phyloP scores from a whole-genome alignment of 1,284 basidiomycete species.

The Tremellales sp. region DNA sequence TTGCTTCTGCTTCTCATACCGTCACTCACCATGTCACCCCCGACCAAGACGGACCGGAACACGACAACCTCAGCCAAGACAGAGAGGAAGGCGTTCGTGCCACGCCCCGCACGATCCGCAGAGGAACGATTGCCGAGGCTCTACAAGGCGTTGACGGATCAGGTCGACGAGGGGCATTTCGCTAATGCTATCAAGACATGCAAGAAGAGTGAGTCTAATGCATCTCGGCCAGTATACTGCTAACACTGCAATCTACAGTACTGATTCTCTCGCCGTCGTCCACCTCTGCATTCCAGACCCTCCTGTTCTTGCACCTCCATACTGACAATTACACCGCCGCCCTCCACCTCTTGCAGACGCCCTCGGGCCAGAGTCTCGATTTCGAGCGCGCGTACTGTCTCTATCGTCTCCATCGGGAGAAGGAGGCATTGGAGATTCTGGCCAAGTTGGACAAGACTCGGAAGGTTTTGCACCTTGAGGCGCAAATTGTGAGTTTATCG shows the following conservation, averaged over 20 bases:
- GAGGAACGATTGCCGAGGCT: constrained; percentile 64
- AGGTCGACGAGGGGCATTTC: constrained; percentile 77
- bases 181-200: constrained; percentile 79
- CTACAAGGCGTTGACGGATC: constrained; percentile 72
- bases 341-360: constrained; percentile 45
- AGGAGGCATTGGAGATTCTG: constrained; percentile 60
- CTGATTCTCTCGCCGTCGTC: constrained; percentile 65
- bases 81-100: constrained; percentile 22
- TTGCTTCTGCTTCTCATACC: neutral
- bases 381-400: constrained; percentile 77
- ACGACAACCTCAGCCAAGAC: neutral
- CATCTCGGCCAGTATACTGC: neutral
- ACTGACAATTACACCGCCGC: constrained; percentile 61
- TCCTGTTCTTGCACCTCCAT: constrained; percentile 75
- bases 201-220: constrained; percentile 67
- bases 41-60: neutral
- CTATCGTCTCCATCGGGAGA: constrained; percentile 70
- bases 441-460: constrained; percentile 56
- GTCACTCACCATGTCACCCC: constrained; percentile 5
- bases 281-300: constrained; percentile 67
- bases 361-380: constrained; percentile 34
- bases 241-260: constrained; percentile 52
- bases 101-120: constrained; percentile 56
- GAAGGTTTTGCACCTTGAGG: constrained; percentile 72
- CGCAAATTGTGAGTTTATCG: constrained; percentile 65